phyloP scores from a whole-genome alignment of 1,139 yeast species.

The Candida sanyaensis region DNA sequence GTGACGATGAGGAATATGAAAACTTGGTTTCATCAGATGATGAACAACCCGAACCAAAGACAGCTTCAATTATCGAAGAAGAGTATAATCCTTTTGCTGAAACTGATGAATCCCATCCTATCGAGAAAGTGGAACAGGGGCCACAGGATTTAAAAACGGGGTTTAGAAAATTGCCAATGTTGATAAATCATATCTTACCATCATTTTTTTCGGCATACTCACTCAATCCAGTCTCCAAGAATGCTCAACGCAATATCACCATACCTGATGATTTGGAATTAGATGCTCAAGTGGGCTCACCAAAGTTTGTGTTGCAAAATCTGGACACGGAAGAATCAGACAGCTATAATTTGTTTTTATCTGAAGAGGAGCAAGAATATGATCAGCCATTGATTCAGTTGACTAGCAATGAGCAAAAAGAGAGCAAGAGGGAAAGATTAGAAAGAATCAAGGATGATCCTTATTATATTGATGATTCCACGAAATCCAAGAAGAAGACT shows the following conservation, averaged over 20 bases:
- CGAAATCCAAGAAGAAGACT: constrained; percentile 19
- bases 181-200: constrained; percentile 70
- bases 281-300: constrained; percentile 45
- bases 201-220: constrained; percentile 71
- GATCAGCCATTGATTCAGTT: constrained; percentile 20
- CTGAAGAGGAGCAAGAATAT: constrained; percentile 30
- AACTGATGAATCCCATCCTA: constrained; percentile 2
- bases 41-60: not conserved
- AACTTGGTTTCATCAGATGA: constrained; percentile 9
- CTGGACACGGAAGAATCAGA: constrained; percentile 20
- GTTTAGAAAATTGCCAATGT: constrained; percentile 47
- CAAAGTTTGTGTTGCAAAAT: constrained; percentile 18
- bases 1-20: constrained; percentile 16
- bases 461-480: constrained; percentile 54
- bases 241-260: constrained; percentile 64
- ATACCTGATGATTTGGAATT: constrained; percentile 63
- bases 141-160: constrained; percentile 11
- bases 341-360: constrained; percentile 18
- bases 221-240: constrained; percentile 74
- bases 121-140: not conserved
- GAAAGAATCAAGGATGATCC: constrained; percentile 75
- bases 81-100: constrained; percentile 10
- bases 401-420: constrained; percentile 21
- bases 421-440: constrained; percentile 49
- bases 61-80: not conserved